These are phyloP conservation scores for Pholiota conissans DNA, from an alignment of 768 basidiomycete species.

Conservation along the genomic window DNA sequence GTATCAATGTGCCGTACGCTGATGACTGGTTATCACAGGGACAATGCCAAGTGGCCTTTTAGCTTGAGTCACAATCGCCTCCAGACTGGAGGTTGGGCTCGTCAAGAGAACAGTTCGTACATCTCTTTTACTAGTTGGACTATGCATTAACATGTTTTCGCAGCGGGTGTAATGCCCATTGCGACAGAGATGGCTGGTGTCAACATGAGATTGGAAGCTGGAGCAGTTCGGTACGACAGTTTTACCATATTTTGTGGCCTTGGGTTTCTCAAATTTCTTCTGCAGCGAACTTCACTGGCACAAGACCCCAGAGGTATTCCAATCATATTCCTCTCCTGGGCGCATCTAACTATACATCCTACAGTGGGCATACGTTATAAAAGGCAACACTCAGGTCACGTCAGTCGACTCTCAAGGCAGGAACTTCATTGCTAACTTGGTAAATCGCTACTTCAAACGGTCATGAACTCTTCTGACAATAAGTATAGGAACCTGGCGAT, in stretches of 20 bases:
- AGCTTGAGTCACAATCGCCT: slow-evolving; percentile 59
- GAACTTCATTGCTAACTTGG: slow-evolving; percentile 49
- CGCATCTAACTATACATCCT: not conserved
- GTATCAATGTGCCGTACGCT: not conserved
- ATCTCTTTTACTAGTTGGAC: not conserved
- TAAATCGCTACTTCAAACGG: slow-evolving; percentile 24
- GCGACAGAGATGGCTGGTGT: slow-evolving; percentile 45
- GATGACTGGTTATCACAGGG: slow-evolving; percentile 18
- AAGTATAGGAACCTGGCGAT: slow-evolving; percentile 31
- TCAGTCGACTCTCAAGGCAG: slow-evolving; percentile 51
- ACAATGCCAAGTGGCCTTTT: slow-evolving; percentile 65
- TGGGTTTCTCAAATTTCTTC: not conserved
- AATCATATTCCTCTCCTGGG: not conserved
- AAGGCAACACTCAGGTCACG: slow-evolving; percentile 48
- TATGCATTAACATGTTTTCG: not conserved
- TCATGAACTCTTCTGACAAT: not conserved
- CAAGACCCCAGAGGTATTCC: slow-evolving; percentile 40
- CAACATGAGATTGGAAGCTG: slow-evolving; percentile 52
- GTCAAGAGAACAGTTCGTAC: slow-evolving; percentile 49
- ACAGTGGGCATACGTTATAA: slow-evolving; percentile 54
- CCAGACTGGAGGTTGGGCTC: slow-evolving; percentile 57
- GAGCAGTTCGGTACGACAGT: slow-evolving; percentile 42
- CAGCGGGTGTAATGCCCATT: slow-evolving; percentile 48
- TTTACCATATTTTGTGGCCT: not conserved
- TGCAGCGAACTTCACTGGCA: slow-evolving; percentile 57